These are phyloP conservation scores for Yarrowia alimentaria DNA, from an alignment of 805 yeast species.

Conservation along the genomic window DNA sequence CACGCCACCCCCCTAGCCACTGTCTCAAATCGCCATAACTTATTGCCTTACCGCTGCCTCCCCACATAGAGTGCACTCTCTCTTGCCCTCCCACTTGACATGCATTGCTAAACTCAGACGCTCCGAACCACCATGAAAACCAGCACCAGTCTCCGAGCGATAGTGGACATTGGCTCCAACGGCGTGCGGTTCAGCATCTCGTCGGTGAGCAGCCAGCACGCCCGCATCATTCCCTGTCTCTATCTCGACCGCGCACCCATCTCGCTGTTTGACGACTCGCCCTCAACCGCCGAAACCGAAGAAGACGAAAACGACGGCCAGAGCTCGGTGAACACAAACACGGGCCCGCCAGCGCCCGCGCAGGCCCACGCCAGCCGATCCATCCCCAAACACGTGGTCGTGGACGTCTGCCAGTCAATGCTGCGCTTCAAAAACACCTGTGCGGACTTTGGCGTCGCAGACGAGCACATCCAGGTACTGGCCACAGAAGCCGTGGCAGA, in stretches of 20 bases:
- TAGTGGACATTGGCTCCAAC: conserved; percentile 76
- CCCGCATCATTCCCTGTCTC: conserved; percentile 73
- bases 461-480: conserved; percentile 56
- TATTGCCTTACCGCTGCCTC: neutral
- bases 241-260: conserved; percentile 73
- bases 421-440: conserved; percentile 67
- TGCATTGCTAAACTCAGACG: conserved; percentile 26
- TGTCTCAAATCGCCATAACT: conserved; percentile 1
- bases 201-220: conserved; percentile 65
- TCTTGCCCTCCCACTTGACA: conserved; percentile 5
- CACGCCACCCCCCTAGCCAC: too few species aligned
- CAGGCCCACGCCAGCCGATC: conserved; percentile 24
- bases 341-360: conserved; percentile 10
- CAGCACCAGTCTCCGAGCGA: conserved; percentile 42
- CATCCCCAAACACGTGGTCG: conserved; percentile 48
- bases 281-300: conserved; percentile 10
- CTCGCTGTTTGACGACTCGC: conserved; percentile 47
- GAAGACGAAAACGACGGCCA: conserved; percentile 25
- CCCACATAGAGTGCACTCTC: conserved; percentile 2
- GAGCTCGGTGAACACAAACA: conserved; percentile 24
- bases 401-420: conserved; percentile 62
- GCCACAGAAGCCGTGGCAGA: conserved; percentile 76
- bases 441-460: conserved; percentile 68
- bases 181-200: conserved; percentile 73
- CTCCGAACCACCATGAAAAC: conserved; percentile 6